Percentiles rank a stretch among this genome's conserved stretches.
Conservation (phyloP, 2,329 filamentous ascomycete species). For the Juglanconis oblonga region DNA sequence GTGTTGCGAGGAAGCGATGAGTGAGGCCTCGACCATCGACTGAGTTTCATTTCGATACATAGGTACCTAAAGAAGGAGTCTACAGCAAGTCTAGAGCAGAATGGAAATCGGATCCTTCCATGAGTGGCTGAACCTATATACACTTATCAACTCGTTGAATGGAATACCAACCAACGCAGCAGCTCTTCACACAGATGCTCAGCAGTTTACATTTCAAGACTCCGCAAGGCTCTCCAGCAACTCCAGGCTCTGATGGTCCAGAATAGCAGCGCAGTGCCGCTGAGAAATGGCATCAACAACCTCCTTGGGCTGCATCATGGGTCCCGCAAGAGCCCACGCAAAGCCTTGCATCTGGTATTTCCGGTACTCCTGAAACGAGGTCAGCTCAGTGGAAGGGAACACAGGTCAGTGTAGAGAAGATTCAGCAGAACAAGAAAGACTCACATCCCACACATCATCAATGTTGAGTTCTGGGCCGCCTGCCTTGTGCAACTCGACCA, state of each 20-base stretch:
- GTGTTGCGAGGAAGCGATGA: too few species aligned
- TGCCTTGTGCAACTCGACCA: slow-evolving; percentile 28
- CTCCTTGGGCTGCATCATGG: slow-evolving; percentile 33
- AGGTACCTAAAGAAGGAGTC: too few species aligned
- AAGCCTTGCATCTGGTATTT: slow-evolving; percentile 32
- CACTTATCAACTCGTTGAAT: too few species aligned
- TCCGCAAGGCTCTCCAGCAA: slow-evolving; percentile 24
- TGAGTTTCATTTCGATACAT: too few species aligned
- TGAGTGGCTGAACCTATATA: too few species aligned
- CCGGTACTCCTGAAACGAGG: slow-evolving; percentile 25
- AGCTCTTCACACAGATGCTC: too few species aligned
- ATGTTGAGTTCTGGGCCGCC: slow-evolving; percentile 30
- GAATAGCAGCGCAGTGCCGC: slow-evolving; percentile 30
- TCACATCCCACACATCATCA: slow-evolving; percentile 23
- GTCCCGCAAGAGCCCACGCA: slow-evolving; percentile 32
- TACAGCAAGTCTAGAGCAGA: too few species aligned
- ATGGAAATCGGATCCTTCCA: too few species aligned
- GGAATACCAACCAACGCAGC: too few species aligned
- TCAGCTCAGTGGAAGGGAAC: not conserved
- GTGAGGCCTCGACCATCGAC: too few species aligned
- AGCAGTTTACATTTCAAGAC: too few species aligned
- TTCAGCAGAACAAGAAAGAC: not conserved
- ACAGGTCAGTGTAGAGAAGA: too few species aligned
- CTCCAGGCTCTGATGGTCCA: slow-evolving; percentile 32
- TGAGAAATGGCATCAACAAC: slow-evolving; percentile 30